Percentiles rank a stretch among this genome's conserved stretches.
phyloP scores from a whole-genome alignment of 228 moss, liverwort and hornwort genomes.

The Sphagnum magellanicum region DNA sequence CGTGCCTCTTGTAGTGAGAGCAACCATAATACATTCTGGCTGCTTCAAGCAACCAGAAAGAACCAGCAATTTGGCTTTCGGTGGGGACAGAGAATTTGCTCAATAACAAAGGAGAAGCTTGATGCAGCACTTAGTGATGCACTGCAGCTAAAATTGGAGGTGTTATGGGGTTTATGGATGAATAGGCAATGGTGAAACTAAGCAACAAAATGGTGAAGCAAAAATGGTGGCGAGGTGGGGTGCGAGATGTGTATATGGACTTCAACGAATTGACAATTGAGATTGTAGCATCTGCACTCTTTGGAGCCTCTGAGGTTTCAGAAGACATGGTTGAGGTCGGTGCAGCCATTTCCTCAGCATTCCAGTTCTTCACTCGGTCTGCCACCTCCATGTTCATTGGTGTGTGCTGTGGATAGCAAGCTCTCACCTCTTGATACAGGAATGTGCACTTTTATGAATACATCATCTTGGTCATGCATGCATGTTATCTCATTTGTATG shows the following conservation, averaged over 20 bases:
- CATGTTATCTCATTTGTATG: no score
- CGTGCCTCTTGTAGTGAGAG: no score
- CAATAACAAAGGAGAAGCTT: no score
- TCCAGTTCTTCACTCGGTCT: slow-evolving; percentile 56
- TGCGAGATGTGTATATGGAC: slow-evolving; percentile 53
- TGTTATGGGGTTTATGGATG: background rate
- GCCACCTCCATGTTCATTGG: slow-evolving; percentile 68
- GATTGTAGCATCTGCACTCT: slow-evolving; percentile 54
- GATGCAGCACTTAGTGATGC: no score
- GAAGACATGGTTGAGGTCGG: slow-evolving; percentile 58
- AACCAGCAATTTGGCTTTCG: no score
- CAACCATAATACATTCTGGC: no score
- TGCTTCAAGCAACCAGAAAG: no score
- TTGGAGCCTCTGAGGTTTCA: slow-evolving; percentile 42
- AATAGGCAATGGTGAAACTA: slow-evolving; percentile 57
- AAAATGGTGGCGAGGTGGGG: slow-evolving; percentile 38
- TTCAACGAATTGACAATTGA: slow-evolving; percentile 52
- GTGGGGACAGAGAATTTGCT: no score
- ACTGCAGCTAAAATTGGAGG: no score
- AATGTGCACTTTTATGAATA: no score
- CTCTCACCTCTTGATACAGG: no score
- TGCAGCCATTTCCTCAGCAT: slow-evolving; percentile 57
- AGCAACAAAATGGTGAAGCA: slow-evolving; percentile 47
- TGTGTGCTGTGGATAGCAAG: slow-evolving; percentile 13
- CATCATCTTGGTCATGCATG: no score